Percentiles rank a stretch among this genome's conserved stretches.
These are phyloP conservation scores for Paraphaeosphaeria minitans DNA, from an alignment of 2,329 filamentous ascomycete genomes.

Conservation along the genomic window DNA sequence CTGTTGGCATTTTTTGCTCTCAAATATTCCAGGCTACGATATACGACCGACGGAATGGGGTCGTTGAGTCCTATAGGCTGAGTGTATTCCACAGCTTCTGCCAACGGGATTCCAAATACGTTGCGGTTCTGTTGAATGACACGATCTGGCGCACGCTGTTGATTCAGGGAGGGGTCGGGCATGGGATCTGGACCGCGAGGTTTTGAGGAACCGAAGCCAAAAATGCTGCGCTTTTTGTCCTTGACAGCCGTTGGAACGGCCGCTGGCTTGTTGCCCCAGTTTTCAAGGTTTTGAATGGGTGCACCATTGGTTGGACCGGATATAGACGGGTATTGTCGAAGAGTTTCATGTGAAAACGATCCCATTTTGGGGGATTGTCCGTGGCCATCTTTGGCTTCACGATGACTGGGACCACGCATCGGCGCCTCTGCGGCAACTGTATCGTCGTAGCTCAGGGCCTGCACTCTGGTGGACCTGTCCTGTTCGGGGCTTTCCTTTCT, in stretches of 20 bases:
- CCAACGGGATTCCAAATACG: constrained; percentile 83
- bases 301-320: constrained; percentile 85
- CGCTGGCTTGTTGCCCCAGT: constrained; percentile 79
- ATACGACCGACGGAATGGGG: constrained; percentile 88
- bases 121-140: constrained; percentile 53
- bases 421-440: constrained; percentile 63
- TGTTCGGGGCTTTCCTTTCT: constrained; percentile 48
- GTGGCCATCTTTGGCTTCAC: constrained; percentile 27
- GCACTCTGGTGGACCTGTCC: constrained; percentile 44
- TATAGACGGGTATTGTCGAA: constrained; percentile 59
- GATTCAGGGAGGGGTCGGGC: constrained; percentile 40
- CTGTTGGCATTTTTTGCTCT: constrained; percentile 77
- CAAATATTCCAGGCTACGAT: constrained; percentile 92
- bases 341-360: constrained; percentile 38
- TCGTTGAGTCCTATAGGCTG: constrained; percentile 73
- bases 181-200: constrained; percentile 70
- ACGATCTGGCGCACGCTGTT: constrained; percentile 33
- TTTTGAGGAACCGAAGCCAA: constrained; percentile 64
- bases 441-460: constrained; percentile 61
- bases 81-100: constrained; percentile 84
- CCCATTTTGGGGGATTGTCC: constrained; percentile 40
- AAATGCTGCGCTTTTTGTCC: constrained; percentile 77
- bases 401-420: constrained; percentile 52
- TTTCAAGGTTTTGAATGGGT: constrained; percentile 79
- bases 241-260: constrained; percentile 66